phyloP scores from a whole-genome alignment of 2,329 filamentous ascomycete species.

The Sporothrix humicola region DNA sequence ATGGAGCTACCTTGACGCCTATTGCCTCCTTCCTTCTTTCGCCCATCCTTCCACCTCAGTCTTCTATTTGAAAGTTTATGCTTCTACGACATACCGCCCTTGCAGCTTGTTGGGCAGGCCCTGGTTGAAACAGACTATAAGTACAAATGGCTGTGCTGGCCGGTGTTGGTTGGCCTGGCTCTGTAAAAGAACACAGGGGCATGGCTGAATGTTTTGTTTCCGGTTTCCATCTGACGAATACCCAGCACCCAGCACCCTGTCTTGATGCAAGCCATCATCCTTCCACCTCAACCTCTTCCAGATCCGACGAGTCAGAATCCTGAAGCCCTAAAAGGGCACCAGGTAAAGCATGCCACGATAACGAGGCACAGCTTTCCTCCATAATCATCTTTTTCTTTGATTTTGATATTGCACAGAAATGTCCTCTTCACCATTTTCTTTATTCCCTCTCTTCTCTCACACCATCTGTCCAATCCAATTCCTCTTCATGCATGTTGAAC shows the following conservation, averaged over 20 bases:
- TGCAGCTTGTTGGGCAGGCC: background rate
- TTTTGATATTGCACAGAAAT: background rate
- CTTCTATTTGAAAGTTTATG: background rate
- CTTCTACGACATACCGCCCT: background rate
- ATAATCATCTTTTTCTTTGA: background rate
- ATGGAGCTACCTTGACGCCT: background rate
- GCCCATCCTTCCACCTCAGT: background rate
- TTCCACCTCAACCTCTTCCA: background rate
- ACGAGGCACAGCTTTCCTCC: background rate
- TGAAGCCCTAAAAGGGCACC: background rate
- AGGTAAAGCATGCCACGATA: background rate
- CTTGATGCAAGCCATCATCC: background rate
- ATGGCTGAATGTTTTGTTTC: constrained; percentile 15
- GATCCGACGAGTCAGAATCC: background rate
- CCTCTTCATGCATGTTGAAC: background rate
- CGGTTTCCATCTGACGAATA: background rate
- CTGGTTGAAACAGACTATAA: background rate
- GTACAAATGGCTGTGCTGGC: constrained; percentile 8
- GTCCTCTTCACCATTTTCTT: background rate
- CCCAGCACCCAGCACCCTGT: background rate
- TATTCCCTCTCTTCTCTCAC: background rate
- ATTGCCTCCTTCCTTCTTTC: background rate
- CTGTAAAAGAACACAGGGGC: background rate
- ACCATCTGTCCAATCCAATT: background rate
- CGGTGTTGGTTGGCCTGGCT: constrained; percentile 1